Percentiles rank a stretch among this genome's conserved stretches.
phyloP scores from a whole-genome alignment of 306 rosid genomes.

The Malus fusca region DNA sequence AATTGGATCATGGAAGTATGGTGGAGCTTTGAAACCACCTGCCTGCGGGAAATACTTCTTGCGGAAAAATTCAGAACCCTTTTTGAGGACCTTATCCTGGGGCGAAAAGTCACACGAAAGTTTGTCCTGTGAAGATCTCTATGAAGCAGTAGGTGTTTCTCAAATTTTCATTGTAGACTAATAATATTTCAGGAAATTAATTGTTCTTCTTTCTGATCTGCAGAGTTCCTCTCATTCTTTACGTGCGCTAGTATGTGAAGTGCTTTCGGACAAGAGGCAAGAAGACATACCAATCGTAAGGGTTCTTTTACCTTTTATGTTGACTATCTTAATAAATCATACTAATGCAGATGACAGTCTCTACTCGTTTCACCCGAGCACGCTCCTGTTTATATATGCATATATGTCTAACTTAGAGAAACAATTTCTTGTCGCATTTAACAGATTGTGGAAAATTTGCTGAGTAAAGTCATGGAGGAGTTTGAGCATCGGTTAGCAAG shows the following conservation, averaged over 20 bases:
- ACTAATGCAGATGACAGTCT: not conserved
- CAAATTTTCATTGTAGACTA: not conserved
- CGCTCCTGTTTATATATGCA: not conserved
- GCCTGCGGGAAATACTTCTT: conserved; percentile 28
- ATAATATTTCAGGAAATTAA: conserved; percentile 1
- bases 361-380: not conserved
- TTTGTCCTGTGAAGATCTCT: conserved; percentile 37
- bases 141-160: conserved; percentile 41
- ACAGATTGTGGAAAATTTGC: conserved; percentile 71
- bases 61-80: conserved; percentile 68
- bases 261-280: conserved; percentile 52
- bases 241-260: conserved; percentile 47
- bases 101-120: conserved; percentile 43
- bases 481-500: conserved; percentile 51
- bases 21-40: conserved; percentile 45
- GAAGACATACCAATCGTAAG: conserved; percentile 88
- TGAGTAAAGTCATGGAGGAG: conserved; percentile 72
- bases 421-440: conserved; percentile 2
- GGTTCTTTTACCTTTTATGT: not conserved
- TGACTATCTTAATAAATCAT: not conserved
- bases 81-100: conserved; percentile 34
- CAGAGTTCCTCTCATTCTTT: conserved; percentile 60
- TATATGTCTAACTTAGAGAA: not conserved
- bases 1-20: conserved; percentile 54
- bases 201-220: conserved; percentile 12